Percentiles rank a stretch among this genome's conserved stretches.
phyloP scores from a whole-genome alignment of 2,329 filamentous ascomycete species.

The Paracoccidioides brasiliensis region DNA sequence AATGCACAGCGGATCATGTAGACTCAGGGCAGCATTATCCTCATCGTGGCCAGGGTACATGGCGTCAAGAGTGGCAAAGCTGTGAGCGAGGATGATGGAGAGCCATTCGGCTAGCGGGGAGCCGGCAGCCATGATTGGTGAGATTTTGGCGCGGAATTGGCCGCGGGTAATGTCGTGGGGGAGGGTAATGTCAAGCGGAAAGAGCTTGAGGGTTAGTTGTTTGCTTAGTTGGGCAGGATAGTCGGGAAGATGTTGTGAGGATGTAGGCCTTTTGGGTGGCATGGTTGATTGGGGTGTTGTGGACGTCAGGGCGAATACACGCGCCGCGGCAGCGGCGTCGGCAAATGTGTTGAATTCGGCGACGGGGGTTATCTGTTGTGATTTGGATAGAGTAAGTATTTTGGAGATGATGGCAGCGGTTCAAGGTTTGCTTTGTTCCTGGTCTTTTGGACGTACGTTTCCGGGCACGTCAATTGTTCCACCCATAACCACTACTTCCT shows the following conservation, averaged over 20 bases:
- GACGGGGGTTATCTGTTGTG: slow-evolving; percentile 48
- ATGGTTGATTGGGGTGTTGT: slow-evolving; percentile 64
- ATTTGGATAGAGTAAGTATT: not conserved
- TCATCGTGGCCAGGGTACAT: slow-evolving; percentile 44
- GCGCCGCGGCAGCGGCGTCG: slow-evolving; percentile 64
- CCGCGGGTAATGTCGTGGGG: slow-evolving; percentile 51
- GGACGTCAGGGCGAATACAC: slow-evolving; percentile 66
- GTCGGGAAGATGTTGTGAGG: slow-evolving; percentile 36
- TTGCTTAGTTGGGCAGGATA: slow-evolving; percentile 54
- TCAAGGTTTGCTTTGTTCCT: not conserved
- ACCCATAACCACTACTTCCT: slow-evolving; percentile 92
- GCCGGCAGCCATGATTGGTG: slow-evolving; percentile 44
- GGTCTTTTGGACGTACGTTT: slow-evolving; percentile 48
- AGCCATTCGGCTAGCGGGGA: slow-evolving; percentile 66
- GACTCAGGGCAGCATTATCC: slow-evolving; percentile 42
- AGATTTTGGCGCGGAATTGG: slow-evolving; percentile 46
- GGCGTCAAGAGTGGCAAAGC: slow-evolving; percentile 54
- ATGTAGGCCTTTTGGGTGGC: slow-evolving; percentile 43
- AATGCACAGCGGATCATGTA: slow-evolving; percentile 67
- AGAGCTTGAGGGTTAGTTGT: slow-evolving; percentile 53
- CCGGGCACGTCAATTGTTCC: slow-evolving; percentile 67
- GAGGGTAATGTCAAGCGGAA: slow-evolving; percentile 66
- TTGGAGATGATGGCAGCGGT: not conserved
- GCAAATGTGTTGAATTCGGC: slow-evolving; percentile 96
- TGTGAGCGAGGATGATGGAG: slow-evolving; percentile 56